phyloP scores from a whole-genome alignment of 805 yeast species.

The Nakazawaea holstii region DNA sequence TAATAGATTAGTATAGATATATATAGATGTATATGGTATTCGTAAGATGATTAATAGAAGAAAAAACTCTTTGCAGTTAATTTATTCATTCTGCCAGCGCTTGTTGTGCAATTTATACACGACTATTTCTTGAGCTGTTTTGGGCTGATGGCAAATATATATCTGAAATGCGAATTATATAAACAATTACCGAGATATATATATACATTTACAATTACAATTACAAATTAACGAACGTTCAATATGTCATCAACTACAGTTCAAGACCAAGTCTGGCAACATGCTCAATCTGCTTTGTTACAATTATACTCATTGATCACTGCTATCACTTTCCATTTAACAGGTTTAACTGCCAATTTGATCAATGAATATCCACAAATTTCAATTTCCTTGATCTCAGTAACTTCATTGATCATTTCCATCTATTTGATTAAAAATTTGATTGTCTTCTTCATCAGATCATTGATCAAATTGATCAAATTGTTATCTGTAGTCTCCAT shows the following conservation, averaged over 20 bases:
- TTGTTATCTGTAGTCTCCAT: not conserved
- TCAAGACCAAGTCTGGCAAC: conserved; percentile 1
- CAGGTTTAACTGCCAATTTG: not conserved
- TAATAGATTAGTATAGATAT: not conserved
- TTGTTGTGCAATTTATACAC: too few species aligned
- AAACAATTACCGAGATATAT: not conserved
- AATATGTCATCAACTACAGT: not conserved
- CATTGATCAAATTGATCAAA: conserved; percentile 9
- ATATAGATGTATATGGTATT: not conserved
- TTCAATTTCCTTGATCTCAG: not conserved
- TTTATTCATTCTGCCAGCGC: too few species aligned
- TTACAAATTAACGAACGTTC: not conserved
- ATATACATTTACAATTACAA: not conserved
- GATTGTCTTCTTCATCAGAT: not conserved
- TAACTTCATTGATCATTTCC: not conserved
- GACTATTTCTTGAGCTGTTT: too few species aligned
- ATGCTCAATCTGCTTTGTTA: not conserved
- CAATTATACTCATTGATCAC: conserved; percentile 4
- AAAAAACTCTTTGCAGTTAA: too few species aligned
- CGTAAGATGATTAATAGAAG: too few species aligned
- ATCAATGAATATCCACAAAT: conserved; percentile 4
- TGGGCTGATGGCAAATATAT: too few species aligned
- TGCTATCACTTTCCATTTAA: not conserved
- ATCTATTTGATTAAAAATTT: conserved; percentile 5
- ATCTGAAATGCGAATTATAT: not conserved